phyloP scores from a whole-genome alignment of 202 grass and related monocot species.

The Digitaria exilis region DNA sequence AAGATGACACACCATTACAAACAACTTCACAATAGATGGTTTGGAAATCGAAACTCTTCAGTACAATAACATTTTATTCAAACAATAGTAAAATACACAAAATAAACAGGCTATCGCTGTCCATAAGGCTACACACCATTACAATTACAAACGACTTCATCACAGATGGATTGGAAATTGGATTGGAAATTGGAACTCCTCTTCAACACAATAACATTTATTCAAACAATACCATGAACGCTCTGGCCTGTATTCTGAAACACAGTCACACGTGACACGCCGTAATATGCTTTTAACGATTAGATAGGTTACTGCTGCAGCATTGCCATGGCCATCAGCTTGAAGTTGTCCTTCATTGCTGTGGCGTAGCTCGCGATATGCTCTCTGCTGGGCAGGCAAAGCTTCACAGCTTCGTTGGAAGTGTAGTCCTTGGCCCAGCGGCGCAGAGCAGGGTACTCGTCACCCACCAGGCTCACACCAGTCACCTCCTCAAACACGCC shows the following conservation, averaged over 20 bases:
- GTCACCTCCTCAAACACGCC: conserved; percentile 47
- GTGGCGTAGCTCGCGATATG: conserved; percentile 20
- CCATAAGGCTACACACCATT: too few relatives aligned
- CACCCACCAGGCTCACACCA: conserved; percentile 40
- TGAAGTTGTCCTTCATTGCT: conserved; percentile 22
- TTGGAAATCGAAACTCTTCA: too few relatives aligned
- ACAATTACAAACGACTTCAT: too few relatives aligned
- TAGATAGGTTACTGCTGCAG: neutral
- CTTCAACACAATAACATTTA: neutral
- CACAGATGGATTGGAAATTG: too few relatives aligned
- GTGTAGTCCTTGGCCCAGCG: conserved; percentile 50
- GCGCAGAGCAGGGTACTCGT: conserved; percentile 33
- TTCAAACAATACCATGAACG: neutral
- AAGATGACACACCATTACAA: too few relatives aligned
- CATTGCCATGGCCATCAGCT: neutral
- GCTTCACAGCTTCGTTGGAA: neutral
- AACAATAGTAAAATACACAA: neutral
- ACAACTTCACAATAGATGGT: too few relatives aligned
- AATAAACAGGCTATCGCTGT: neutral
- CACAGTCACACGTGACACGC: too few relatives aligned
- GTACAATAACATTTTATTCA: too few relatives aligned
- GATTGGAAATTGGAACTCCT: neutral
- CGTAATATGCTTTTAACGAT: neutral
- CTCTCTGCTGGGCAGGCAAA: conserved; percentile 38
- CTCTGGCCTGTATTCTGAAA: neutral